Conservation (phyloP, 2,329 filamentous ascomycete species). For the Arthrobotrys musiformis region DNA sequence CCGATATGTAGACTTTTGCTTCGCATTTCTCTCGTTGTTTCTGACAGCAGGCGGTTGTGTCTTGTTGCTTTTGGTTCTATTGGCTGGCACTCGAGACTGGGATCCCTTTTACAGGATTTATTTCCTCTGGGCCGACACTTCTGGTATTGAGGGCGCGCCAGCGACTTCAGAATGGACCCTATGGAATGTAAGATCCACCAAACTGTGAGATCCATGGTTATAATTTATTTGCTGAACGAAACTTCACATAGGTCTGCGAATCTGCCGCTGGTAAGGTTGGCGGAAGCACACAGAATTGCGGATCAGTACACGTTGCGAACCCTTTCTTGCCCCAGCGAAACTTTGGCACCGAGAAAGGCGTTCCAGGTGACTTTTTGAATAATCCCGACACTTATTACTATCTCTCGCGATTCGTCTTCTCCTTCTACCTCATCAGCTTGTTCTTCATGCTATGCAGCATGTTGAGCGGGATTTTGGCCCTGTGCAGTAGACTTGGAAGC, state of each 20-base stretch:
- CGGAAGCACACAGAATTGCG: constrained; percentile 56
- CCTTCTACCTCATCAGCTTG: constrained; percentile 85
- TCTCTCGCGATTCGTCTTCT: constrained; percentile 91
- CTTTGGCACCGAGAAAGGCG: constrained; percentile 69
- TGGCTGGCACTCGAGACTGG: constrained; percentile 69
- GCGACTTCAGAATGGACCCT: constrained; percentile 84
- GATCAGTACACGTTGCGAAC: constrained; percentile 54
- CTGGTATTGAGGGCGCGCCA: constrained; percentile 75
- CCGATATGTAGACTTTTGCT: constrained; percentile 27
- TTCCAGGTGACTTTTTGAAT: constrained; percentile 61
- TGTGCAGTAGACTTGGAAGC: constrained; percentile 76
- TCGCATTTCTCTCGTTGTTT: constrained; percentile 67
- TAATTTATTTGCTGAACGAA: constrained; percentile 66
- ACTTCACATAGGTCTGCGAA: constrained; percentile 63
- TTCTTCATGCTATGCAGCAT: constrained; percentile 79
- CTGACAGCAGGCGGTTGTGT: constrained; percentile 72
- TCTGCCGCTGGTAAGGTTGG: constrained; percentile 29
- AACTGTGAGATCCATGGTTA: constrained; percentile 67
- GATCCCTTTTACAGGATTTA: constrained; percentile 78
- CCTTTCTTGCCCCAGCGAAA: constrained; percentile 62
- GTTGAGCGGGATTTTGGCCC: constrained; percentile 75
- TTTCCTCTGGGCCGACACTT: constrained; percentile 84
- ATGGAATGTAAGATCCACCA: constrained; percentile 79
- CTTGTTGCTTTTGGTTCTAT: constrained; percentile 73
- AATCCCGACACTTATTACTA: constrained; percentile 73